phyloP scores from a whole-genome alignment of 352 stramenopile species.

The Phytophthora constricta region DNA sequence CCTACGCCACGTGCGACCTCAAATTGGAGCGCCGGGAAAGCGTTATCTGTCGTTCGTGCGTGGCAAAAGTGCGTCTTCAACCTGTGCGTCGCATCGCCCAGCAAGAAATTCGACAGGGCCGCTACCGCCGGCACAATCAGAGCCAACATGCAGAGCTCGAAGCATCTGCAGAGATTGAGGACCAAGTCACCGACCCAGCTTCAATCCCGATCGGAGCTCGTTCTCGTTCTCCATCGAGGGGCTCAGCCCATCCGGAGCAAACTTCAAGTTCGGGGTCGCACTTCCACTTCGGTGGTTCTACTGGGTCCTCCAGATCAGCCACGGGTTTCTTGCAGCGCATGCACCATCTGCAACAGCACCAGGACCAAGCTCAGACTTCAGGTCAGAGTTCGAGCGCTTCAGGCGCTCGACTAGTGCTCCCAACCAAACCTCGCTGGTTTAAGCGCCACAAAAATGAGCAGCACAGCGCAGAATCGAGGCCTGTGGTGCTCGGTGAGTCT shows the following conservation, averaged over 20 bases:
- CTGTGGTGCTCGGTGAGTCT: constrained; percentile 33
- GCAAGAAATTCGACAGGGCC: constrained; percentile 35
- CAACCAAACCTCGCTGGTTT: constrained; percentile 33
- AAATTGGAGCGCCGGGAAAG: constrained; percentile 36
- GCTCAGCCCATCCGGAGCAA: not conserved
- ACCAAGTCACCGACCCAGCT: not conserved
- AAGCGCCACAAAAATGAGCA: constrained; percentile 34
- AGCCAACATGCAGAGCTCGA: not conserved
- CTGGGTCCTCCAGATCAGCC: not conserved
- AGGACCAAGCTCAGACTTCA: constrained; percentile 9
- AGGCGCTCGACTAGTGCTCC: not conserved
- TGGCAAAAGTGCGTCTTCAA: constrained; percentile 37
- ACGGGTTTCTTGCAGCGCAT: constrained; percentile 3
- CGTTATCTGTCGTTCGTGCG: constrained; percentile 41
- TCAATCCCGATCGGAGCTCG: not conserved
- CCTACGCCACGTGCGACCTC: constrained; percentile 38
- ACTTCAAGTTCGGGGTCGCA: constrained; percentile 2
- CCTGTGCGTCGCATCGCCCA: constrained; percentile 30
- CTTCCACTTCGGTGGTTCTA: constrained; percentile 7
- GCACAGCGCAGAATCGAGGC: constrained; percentile 14
- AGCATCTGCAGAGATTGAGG: not conserved
- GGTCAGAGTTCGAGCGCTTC: not conserved
- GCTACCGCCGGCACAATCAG: constrained; percentile 16
- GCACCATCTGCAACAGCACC: constrained; percentile 23
- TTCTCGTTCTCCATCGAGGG: not conserved